Evolutionary conservation across 202 grass and related monocot species (phyloP).

Genomic region (Thinopyrum obtusiflorum): DNA sequence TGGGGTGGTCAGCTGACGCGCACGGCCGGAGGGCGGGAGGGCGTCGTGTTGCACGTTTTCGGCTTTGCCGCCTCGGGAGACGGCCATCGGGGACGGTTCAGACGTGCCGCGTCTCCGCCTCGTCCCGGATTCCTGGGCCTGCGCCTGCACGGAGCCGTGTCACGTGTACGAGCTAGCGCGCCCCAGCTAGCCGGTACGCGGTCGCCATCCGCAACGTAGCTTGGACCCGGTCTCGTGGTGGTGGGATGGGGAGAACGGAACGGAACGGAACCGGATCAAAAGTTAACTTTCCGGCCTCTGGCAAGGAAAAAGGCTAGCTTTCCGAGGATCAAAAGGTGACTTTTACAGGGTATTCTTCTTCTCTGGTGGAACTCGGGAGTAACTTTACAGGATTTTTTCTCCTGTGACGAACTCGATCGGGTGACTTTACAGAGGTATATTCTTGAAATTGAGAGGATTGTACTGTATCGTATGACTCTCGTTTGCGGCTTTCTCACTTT

Average conservation of each 20-base stretch:
- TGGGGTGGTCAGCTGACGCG: not conserved
- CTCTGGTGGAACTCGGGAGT: not conserved
- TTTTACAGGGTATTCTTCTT: not conserved
- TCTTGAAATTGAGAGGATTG: not conserved
- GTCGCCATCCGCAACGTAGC: not conserved
- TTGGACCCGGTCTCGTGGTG: not conserved
- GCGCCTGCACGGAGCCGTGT: not conserved
- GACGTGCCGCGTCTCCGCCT: not conserved
- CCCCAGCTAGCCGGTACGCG: constrained; percentile 6
- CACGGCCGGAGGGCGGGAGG: not conserved
- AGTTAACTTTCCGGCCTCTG: not conserved
- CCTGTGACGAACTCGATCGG: not conserved
- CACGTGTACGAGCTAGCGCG: not conserved
- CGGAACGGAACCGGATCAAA: not conserved
- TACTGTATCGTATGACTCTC: not conserved
- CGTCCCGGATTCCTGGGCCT: constrained; percentile 29
- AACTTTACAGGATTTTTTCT: not conserved
- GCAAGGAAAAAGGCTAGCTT: not conserved
- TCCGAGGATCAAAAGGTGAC: not conserved
- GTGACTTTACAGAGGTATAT: not conserved
- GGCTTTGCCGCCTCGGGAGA: not conserved
- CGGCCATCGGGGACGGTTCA: constrained; percentile 4
- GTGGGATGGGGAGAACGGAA: not conserved
- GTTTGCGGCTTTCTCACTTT: not conserved
- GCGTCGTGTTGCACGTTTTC: constrained; percentile 43